A percentile compares a stretch with the other conserved stretches of the same genome.
phyloP scores from a whole-genome alignment of 331 rosid species.

The Arachis monticola region DNA sequence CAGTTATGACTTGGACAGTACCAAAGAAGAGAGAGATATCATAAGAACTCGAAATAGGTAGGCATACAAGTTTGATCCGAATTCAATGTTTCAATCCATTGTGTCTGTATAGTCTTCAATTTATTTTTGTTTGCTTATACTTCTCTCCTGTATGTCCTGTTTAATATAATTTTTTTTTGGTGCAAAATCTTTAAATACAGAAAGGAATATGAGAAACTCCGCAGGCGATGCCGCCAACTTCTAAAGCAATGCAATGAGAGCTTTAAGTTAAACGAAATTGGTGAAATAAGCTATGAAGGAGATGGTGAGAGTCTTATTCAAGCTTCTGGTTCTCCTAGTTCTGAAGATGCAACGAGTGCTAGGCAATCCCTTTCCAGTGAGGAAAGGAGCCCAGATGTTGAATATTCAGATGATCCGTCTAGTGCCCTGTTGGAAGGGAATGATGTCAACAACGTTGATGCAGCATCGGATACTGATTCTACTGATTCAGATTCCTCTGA shows the following conservation, averaged over 20 bases:
- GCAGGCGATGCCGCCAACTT: constrained; percentile 77
- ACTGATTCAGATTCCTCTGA: constrained; percentile 92
- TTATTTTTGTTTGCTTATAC: constrained; percentile 18
- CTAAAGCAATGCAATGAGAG: constrained; percentile 60
- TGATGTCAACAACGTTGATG: constrained; percentile 63
- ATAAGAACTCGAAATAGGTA: constrained; percentile 79
- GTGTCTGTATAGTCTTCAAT: constrained; percentile 15
- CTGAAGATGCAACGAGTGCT: constrained; percentile 89
- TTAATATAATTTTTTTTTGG: constrained; percentile 37
- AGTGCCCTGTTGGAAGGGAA: constrained; percentile 72
- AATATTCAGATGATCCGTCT: constrained; percentile 71
- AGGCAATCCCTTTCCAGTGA: constrained; percentile 92
- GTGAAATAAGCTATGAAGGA: constrained; percentile 58
- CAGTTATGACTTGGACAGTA: constrained; percentile 87
- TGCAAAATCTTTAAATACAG: constrained; percentile 56
- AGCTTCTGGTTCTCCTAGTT: constrained; percentile 79
- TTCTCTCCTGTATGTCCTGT: constrained; percentile 25
- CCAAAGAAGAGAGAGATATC: constrained; percentile 78
- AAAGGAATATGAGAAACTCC: constrained; percentile 84
- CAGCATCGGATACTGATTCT: constrained; percentile 67
- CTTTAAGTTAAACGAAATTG: constrained; percentile 61
- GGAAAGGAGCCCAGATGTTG: constrained; percentile 66
- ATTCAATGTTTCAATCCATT: constrained; percentile 31
- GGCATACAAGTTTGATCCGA: constrained; percentile 23
- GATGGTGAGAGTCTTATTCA: constrained; percentile 55